Conservation (phyloP, 768 basidiomycete species). For the Kwoniella mangroviensis region DNA sequence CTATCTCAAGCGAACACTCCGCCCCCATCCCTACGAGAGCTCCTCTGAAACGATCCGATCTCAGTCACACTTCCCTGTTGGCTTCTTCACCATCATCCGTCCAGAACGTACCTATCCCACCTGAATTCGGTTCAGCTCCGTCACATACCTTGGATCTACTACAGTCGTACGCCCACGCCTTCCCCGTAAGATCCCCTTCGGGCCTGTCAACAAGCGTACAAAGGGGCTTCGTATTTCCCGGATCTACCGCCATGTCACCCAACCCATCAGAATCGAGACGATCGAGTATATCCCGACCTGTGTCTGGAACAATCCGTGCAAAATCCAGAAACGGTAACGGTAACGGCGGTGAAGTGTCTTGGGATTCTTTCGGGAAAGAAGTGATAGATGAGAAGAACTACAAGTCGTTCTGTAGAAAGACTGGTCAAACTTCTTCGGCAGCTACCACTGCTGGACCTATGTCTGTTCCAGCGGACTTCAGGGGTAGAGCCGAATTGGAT, state of each 20-base stretch:
- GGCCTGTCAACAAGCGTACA: constrained; percentile 34
- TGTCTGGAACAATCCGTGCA: constrained; percentile 42
- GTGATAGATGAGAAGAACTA: constrained; percentile 26
- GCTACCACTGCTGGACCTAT: not conserved
- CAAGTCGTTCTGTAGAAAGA: constrained; percentile 15
- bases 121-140: constrained; percentile 46
- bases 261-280: constrained; percentile 15
- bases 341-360: constrained; percentile 29
- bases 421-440: not conserved
- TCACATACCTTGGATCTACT: constrained; percentile 43
- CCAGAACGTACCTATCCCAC: constrained; percentile 22
- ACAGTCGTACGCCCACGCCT: constrained; percentile 41
- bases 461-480: constrained; percentile 18
- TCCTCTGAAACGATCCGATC: constrained; percentile 40
- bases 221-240: constrained; percentile 36
- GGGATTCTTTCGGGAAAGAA: constrained; percentile 45
- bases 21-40: constrained; percentile 27
- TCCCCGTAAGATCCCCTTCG: constrained; percentile 37
- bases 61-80: constrained; percentile 42
- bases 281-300: constrained; percentile 27
- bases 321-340: constrained; percentile 20
- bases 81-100: constrained; percentile 27
- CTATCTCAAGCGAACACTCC: constrained; percentile 27
- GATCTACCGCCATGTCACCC: constrained; percentile 25
- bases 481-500: not conserved